Evolutionary conservation across 306 rosid genomes (phyloP).

Genomic region (Fragaria iinumae): DNA sequence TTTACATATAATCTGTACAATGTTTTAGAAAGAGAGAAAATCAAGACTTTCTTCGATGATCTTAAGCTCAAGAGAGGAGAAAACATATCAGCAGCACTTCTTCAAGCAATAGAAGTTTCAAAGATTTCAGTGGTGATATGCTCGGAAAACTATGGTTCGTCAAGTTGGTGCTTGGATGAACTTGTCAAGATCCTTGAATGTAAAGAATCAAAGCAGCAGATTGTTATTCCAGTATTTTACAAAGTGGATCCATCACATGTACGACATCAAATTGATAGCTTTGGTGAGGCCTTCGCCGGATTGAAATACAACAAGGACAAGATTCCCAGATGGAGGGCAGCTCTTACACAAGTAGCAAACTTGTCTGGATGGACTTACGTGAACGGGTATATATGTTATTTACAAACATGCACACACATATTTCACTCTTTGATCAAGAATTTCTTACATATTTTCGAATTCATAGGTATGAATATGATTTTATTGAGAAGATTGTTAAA

Average conservation of each 20-base stretch:
- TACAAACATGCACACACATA: too few species aligned
- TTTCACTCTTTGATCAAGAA: neutral
- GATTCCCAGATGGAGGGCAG: neutral
- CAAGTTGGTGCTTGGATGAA: slow-evolving; percentile 1
- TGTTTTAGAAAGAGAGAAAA: neutral
- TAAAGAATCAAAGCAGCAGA: neutral
- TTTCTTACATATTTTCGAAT: neutral
- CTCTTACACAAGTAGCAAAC: slow-evolving; percentile 1
- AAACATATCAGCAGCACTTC: neutral
- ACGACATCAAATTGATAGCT: neutral
- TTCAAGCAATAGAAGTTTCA: neutral
- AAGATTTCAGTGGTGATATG: neutral
- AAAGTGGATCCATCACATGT: neutral
- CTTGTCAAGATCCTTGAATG: neutral
- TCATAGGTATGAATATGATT: neutral
- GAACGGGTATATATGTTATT: neutral
- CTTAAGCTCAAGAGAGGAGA: neutral
- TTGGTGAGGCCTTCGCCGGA: neutral
- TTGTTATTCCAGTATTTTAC: neutral
- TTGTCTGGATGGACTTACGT: neutral
- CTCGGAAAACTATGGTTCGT: neutral
- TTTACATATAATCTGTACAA: neutral
- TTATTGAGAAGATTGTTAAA: neutral
- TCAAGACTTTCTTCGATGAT: neutral
- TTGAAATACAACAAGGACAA: neutral